Percentiles rank a stretch among this genome's conserved stretches.
phyloP scores from a whole-genome alignment of 1,139 yeast genomes.

The Martiniozyma asiatica region DNA sequence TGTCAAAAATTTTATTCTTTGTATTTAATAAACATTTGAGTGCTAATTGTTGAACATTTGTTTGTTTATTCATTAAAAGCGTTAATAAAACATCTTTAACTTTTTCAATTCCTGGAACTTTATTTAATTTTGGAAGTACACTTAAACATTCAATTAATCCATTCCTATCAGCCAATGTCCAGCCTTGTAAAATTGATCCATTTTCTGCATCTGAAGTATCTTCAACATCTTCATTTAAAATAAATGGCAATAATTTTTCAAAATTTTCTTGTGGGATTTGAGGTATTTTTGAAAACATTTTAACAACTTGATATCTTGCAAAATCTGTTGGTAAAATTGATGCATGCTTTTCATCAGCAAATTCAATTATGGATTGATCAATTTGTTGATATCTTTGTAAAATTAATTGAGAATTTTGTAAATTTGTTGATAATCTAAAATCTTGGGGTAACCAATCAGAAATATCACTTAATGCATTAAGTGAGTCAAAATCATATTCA shows the following conservation, averaged over 20 bases:
- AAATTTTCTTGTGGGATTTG: slow-evolving; percentile 56
- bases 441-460: slow-evolving; percentile 22
- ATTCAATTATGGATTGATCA: slow-evolving; percentile 27
- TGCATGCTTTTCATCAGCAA: slow-evolving; percentile 26
- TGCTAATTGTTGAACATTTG: slow-evolving; percentile 61
- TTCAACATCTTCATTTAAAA: slow-evolving; percentile 29
- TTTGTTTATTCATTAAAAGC: slow-evolving; percentile 50
- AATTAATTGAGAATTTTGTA: slow-evolving; percentile 17
- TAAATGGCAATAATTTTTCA: slow-evolving; percentile 40
- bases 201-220: slow-evolving; percentile 13
- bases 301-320: slow-evolving; percentile 36
- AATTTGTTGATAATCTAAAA: slow-evolving; percentile 25
- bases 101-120: slow-evolving; percentile 36
- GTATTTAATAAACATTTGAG: slow-evolving; percentile 60
- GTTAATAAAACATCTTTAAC: slow-evolving; percentile 43
- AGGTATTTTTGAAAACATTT: slow-evolving; percentile 44
- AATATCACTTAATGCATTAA: slow-evolving; percentile 9
- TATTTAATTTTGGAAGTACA: slow-evolving; percentile 52
- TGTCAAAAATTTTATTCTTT: slow-evolving; percentile 44
- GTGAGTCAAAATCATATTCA: slow-evolving; percentile 9
- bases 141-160: slow-evolving; percentile 49
- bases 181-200: slow-evolving; percentile 22
- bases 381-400: slow-evolving; percentile 20
- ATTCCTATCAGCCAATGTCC: slow-evolving; percentile 56
- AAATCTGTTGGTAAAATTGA: slow-evolving; percentile 26